Conservation (phyloP, 2,329 filamentous ascomycete species). For the Botryosphaeria agaves region DNA sequence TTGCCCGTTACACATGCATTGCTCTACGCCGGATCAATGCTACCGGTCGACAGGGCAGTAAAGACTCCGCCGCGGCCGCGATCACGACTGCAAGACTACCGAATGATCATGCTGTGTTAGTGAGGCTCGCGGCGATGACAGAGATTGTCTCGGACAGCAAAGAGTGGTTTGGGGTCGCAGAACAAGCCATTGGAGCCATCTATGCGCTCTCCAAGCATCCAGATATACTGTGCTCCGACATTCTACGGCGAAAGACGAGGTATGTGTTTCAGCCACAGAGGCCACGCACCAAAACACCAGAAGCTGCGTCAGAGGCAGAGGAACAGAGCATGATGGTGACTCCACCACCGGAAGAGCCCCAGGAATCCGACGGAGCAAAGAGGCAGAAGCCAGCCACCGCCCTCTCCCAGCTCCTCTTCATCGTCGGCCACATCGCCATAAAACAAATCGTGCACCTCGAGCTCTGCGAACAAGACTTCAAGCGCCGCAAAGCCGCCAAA, state of each 20-base stretch:
- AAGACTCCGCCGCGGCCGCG: constrained; percentile 40
- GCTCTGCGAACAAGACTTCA: constrained; percentile 94
- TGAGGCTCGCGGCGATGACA: constrained; percentile 64
- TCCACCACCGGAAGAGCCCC: constrained; percentile 7
- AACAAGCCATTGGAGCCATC: constrained; percentile 90
- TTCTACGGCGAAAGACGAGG: constrained; percentile 73
- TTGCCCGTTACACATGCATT: constrained; percentile 92
- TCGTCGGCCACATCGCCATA: constrained; percentile 90
- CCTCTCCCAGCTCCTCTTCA: constrained; percentile 81
- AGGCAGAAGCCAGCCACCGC: constrained; percentile 52
- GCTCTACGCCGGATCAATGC: constrained; percentile 84
- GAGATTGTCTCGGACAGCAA: constrained; percentile 79
- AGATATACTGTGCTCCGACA: constrained; percentile 79
- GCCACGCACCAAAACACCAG: constrained; percentile 14
- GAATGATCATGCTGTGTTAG: constrained; percentile 81
- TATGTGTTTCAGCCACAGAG: constrained; percentile 51
- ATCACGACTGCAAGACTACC: constrained; percentile 53
- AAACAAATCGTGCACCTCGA: constrained; percentile 98
- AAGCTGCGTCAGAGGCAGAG: constrained; percentile 7
- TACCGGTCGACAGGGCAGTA: constrained; percentile 57
- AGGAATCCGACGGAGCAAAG: constrained; percentile 14
- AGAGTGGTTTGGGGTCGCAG: constrained; percentile 85
- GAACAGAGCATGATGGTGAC: constrained; percentile 1
- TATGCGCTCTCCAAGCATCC: constrained; percentile 90
- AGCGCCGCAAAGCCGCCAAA: constrained; percentile 81